Evolutionary conservation across 371 early-diverging fungal species (phyloP), one percentile per base, ranked within the genome.

Genomic region (Mucor plumbeus): DNA sequence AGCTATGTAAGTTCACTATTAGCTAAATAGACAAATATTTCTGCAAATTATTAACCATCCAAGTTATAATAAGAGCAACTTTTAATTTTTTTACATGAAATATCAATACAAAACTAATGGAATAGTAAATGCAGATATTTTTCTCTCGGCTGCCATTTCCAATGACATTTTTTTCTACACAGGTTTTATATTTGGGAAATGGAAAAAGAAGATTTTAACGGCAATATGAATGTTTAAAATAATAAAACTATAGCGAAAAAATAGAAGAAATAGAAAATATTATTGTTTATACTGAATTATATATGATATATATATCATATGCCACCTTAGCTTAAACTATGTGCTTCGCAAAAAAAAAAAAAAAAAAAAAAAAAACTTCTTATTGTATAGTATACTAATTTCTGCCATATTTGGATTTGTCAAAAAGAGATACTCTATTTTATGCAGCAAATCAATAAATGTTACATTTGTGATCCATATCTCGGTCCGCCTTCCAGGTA

Each of bases 21-120:
- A 26, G 5, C 0, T 3, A 53, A 13, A 5, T 31, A 11, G 13
- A 15, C 43, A 14, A 31, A 10, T 53, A 15, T 31, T n/a, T 26
- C 64, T 75, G 72, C 76, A 76, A 82, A 40, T 75, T 82, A 61
- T 82, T 82, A 19, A 68, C 66, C 50, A 79, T 72, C 82, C 82
- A 82, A 17, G 79, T 75, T 10, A 74, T 69, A 36, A 79, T 70
- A 59, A 82, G 54, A 6, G 79, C 53, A 0, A 77, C n/a, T n/a
- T n/a, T n/a, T n/a, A n/a, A n/a, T n/a, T 26, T 26, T 26, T 26
- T 3, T 3, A 26, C 26, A 26, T 26, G 26, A 26, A 26, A 38
- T 40, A 8, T 13, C 19, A 54, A 47, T 63, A 63, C 63, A 38
- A 38, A 15, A 53, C 63, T 50, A 63, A 26, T 53, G 63, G 63